phyloP scores from a whole-genome alignment of 2,329 filamentous ascomycete species.

The Colletotrichum sp. region DNA sequence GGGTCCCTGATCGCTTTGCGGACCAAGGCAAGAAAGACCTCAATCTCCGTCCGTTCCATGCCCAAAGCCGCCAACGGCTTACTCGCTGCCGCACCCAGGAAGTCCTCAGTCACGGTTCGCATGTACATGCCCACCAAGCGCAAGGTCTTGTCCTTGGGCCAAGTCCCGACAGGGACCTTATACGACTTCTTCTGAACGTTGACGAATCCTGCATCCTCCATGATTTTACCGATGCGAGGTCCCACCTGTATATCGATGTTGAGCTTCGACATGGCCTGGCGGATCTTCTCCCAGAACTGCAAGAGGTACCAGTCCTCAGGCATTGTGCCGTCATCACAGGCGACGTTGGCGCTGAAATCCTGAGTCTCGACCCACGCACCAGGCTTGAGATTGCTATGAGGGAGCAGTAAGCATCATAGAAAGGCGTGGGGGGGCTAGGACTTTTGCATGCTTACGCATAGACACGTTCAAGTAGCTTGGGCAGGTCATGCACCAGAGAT shows the following conservation, averaged over 20 bases:
- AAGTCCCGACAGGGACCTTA: slow-evolving; percentile 20
- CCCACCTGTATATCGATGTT: background rate
- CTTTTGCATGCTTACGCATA: background rate
- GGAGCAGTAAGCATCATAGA: background rate
- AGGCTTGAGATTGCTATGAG: slow-evolving; percentile 33
- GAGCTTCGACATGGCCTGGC: background rate
- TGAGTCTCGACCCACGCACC: slow-evolving; percentile 52
- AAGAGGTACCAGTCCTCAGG: slow-evolving; percentile 20
- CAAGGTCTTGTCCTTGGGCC: slow-evolving; percentile 41
- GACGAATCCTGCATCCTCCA: slow-evolving; percentile 25
- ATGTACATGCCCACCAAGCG: background rate
- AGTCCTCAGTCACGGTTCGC: background rate
- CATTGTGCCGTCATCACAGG: slow-evolving; percentile 37
- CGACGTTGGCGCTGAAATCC: slow-evolving; percentile 44
- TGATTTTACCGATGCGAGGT: slow-evolving; percentile 10
- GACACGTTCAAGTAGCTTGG: background rate
- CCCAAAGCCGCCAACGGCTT: background rate
- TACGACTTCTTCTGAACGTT: slow-evolving; percentile 18
- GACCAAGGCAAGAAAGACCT: slow-evolving; percentile 34
- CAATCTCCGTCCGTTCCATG: slow-evolving; percentile 14
- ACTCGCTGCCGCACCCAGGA: background rate
- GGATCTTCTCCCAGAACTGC: background rate
- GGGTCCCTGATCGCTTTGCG: slow-evolving; percentile 37
- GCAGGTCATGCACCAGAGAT: background rate
- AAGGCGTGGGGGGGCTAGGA: too few relatives aligned